Evolutionary conservation across 1,284 basidiomycete genomes (phyloP).

Genomic region (Exobasidium cylindrosporum): DNA sequence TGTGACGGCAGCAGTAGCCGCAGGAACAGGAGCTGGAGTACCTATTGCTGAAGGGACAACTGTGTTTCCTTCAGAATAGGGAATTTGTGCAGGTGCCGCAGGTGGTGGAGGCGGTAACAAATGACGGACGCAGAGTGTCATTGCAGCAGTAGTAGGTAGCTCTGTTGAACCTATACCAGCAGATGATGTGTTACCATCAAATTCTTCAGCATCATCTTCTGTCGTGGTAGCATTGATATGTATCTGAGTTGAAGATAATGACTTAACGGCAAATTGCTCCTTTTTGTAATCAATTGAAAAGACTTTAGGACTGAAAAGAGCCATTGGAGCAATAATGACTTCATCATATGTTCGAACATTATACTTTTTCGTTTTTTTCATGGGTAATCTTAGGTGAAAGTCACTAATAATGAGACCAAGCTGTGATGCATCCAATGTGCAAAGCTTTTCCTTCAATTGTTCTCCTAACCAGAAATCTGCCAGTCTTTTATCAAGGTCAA

Average conservation of each 20-base stretch:
- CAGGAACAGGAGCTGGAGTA: background rate
- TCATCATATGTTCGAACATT: slow-evolving; percentile 90
- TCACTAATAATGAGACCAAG: slow-evolving; percentile 64
- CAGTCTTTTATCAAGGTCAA: slow-evolving; percentile 59
- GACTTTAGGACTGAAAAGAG: slow-evolving; percentile 83
- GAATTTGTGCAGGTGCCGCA: slow-evolving; percentile 13
- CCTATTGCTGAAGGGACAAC: background rate
- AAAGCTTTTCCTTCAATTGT: slow-evolving; percentile 45
- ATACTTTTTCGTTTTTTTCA: slow-evolving; percentile 78
- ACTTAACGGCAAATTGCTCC: background rate
- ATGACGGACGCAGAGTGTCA: slow-evolving; percentile 35
- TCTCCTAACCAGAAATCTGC: slow-evolving; percentile 44
- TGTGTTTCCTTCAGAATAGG: too few relatives aligned
- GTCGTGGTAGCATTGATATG: background rate
- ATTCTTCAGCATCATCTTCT: slow-evolving; percentile 18
- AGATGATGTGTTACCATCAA: slow-evolving; percentile 2
- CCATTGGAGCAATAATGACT: slow-evolving; percentile 89
- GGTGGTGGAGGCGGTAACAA: slow-evolving; percentile 29
- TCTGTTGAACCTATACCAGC: slow-evolving; percentile 23
- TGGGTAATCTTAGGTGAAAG: slow-evolving; percentile 69
- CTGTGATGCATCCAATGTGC: slow-evolving; percentile 50
- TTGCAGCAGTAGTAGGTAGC: slow-evolving; percentile 41
- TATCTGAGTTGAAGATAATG: background rate
- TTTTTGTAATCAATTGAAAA: slow-evolving; percentile 68
- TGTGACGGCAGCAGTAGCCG: slow-evolving; percentile 1